Evolutionary conservation across 225 moss, liverwort and hornwort species (phyloP), one percentile per base, ranked within the genome.

Genomic region (Neckera pumila): DNA sequence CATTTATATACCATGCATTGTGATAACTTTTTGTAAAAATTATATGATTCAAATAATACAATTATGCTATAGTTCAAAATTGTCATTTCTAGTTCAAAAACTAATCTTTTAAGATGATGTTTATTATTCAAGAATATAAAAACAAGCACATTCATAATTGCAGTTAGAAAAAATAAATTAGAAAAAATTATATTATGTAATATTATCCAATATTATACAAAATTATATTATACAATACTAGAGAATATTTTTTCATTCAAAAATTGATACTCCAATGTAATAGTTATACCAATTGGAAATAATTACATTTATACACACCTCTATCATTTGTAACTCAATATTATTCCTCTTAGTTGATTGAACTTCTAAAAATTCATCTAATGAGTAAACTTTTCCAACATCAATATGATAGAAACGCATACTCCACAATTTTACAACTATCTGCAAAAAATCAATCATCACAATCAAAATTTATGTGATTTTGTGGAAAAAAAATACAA

Each of bases 371-470:
- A 98, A 98, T 13, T 90, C 88, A 30, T 94, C 75, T 18, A 98
- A 84, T 19, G 94, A 71, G 30, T 95, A 97, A 10, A 93, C 45
- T 61, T 92, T 93, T 10, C 88, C 88, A 30, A 49, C 61, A 14
- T 97, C 95, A 58, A 97, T 89, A 77, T 88, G 77, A 49, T 92
- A 90, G 27, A 98, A 95, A 17, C 93, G 91, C 90, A 96, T 92
- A 5, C 20, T 63, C 94, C 93, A 96, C 33, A 97, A 43, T 79
- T 89, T 87, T 42, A 91, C 84, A 63, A 93, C 91, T 84, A 94
- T 92, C 98, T 98, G 58, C 4, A 90, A 58, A 14, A 40, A 64
- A 4, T 8, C 23, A 77, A 36, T 7, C 7, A 42, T 12, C 3
- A 34, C 9, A 34, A 53, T n/a, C 20, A 85, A 65, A 6, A 33